Conservation (phyloP, 2,329 filamentous ascomycete species). For the Hymenoscyphus occultus region DNA sequence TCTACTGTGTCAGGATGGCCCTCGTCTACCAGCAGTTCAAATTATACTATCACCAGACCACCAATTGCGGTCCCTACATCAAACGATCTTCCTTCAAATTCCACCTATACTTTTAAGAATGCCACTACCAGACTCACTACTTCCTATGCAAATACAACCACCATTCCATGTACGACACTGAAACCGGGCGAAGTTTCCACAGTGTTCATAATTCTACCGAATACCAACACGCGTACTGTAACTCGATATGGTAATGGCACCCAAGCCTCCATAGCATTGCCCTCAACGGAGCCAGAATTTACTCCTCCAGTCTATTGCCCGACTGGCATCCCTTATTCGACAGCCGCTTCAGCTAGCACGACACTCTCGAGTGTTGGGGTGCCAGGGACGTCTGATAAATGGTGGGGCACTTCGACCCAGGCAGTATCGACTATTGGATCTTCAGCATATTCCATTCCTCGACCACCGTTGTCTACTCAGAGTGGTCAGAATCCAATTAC, state of each 20-base stretch:
- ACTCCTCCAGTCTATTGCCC: constrained; percentile 29
- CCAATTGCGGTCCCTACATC: not conserved
- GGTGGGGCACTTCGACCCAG: not conserved
- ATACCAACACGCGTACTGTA: constrained; percentile 29
- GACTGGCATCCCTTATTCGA: not conserved
- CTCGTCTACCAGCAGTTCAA: not conserved
- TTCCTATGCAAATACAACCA: constrained; percentile 1
- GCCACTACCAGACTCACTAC: constrained; percentile 3
- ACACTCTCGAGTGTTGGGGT: not conserved
- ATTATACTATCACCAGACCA: not conserved
- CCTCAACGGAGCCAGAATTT: constrained; percentile 23
- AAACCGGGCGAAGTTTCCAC: constrained; percentile 22
- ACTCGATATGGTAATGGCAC: constrained; percentile 23
- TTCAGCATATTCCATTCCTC: not conserved
- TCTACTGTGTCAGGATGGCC: not conserved
- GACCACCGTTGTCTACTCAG: not conserved
- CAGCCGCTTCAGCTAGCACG: not conserved
- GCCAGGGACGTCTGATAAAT: constrained; percentile 9
- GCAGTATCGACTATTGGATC: not conserved
- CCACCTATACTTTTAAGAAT: not conserved
- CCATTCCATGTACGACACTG: constrained; percentile 14
- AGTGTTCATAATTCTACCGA: constrained; percentile 27
- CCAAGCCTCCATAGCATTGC: constrained; percentile 11
- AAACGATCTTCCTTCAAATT: not conserved
- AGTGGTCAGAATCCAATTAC: constrained; percentile 14